A percentile compares a stretch with the other conserved stretches of the same genome.
Evolutionary conservation across 108 stramenopile species (phyloP).

Genomic region (Schizochytrium sp.): DNA sequence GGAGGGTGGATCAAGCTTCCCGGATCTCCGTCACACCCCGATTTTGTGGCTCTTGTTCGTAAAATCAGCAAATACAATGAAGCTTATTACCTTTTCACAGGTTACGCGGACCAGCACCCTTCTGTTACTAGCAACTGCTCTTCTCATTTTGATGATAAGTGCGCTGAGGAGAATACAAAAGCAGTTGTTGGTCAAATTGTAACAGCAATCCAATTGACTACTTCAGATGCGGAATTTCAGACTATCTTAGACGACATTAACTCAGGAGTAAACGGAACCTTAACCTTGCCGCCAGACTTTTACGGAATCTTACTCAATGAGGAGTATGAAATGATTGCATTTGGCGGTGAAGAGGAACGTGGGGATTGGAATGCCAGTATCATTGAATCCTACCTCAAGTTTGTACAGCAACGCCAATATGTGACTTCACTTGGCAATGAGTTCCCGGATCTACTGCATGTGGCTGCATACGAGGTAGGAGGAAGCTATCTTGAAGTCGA

Average conservation of each 20-base stretch:
- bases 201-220: not conserved
- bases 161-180: not conserved
- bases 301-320: not conserved
- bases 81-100: not conserved
- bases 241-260: conserved; percentile 11
- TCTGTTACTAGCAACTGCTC: not conserved
- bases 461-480: not conserved
- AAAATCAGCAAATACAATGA: conserved; percentile 27
- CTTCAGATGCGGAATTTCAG: not conserved
- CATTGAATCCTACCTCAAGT: not conserved
- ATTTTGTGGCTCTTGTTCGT: not conserved
- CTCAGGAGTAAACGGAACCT: not conserved
- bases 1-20: conserved; percentile 16
- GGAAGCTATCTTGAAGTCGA: not conserved
- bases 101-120: not conserved
- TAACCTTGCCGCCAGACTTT: not conserved
- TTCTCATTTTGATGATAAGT: not conserved
- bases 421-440: conserved; percentile 1
- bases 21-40: not conserved
- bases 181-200: conserved; percentile 5
- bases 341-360: not conserved
- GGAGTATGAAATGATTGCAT: not conserved
- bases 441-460: not conserved
- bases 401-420: not conserved
- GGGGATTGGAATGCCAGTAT: not conserved